Base-by-base conservation (phyloP, 371 early-diverging fungal species). In the Syncephalastrum racemosum region DNA sequence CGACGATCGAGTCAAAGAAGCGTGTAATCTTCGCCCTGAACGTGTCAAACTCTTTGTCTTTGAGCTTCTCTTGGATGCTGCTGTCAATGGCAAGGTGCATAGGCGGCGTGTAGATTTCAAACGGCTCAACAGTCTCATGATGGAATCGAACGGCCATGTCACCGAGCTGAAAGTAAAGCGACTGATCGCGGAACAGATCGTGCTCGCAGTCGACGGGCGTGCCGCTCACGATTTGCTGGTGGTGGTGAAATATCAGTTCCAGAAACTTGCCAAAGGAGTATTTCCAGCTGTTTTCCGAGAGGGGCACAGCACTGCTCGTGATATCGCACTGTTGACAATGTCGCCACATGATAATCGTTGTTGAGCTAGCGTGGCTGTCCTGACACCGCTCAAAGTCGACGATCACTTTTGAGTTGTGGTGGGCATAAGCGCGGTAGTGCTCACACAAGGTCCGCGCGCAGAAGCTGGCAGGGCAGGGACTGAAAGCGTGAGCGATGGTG, bases 231-330 rank as follows among this genome's bases (percentile, higher is more conserved):
- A 20, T 86, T 82, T 16, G 41, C 70, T 12, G 86, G 54, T 86
- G 86, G 71, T 96, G 95, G 53, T 96, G 95, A 52, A 94, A 93
- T 4, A 87, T 73, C 4, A 94, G 73, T 66, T 98, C 98, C 43
- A 98, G 66, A 57, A 90, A 97, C 71, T 97, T 97, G 20, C 96
- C 98, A 78, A 96, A 95, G 10, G 97, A 97, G 58, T 89, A 92
- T 50, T 90, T 85, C 85, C 91, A 92, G n/a, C 92, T 79, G 20
- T 93, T 86, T 16, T 89, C 89, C 0, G 94, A 87, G 84, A 98
- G 88, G 4, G 82, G 84, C 2, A 82, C 76, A 3, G 78, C 71
- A 0, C 86, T 86, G 0, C 92, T 90, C n/a, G 62, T 59, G 18
- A 68, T 69, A 1, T 68, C 54, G 65, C 97, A 96, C 2, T 80